These are phyloP conservation scores for Haplographium delicatum DNA, from an alignment of 495 filamentous ascomycete species.

Conservation along the genomic window DNA sequence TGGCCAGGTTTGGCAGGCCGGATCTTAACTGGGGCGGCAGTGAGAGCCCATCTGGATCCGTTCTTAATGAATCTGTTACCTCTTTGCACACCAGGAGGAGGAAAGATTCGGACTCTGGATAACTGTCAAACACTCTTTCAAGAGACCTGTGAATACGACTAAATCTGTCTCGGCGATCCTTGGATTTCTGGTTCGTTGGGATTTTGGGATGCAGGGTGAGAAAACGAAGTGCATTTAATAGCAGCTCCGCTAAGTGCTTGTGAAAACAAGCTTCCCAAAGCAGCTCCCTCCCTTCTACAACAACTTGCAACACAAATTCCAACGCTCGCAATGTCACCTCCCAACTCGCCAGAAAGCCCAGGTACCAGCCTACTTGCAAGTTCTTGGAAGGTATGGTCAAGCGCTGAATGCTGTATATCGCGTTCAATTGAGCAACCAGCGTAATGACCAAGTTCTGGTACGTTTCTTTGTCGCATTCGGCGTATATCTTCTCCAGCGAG, in stretches of 20 bases:
- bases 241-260: conserved; percentile 31
- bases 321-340: conserved; percentile 32
- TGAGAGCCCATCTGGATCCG: conserved; percentile 28
- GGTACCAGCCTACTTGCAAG: conserved; percentile 29
- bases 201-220: conserved; percentile 33
- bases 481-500: conserved; percentile 34
- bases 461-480: conserved; percentile 19
- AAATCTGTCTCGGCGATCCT: conserved; percentile 32
- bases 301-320: conserved; percentile 31
- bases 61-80: conserved; percentile 27
- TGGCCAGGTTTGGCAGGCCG: conserved; percentile 30
- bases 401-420: conserved; percentile 33
- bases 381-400: conserved; percentile 30
- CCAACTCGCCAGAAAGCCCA: conserved; percentile 34
- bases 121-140: conserved; percentile 32
- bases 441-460: conserved; percentile 30
- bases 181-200: conserved; percentile 22
- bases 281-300: conserved; percentile 30
- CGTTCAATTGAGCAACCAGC: conserved; percentile 24
- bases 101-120: conserved; percentile 30
- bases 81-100: conserved; percentile 32
- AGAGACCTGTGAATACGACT: conserved; percentile 29
- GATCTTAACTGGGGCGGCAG: conserved; percentile 27
- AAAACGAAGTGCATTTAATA: conserved; percentile 32
- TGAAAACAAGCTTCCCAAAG: conserved; percentile 28